Evolutionary conservation across 1,284 basidiomycete genomes (phyloP), one percentile per base, ranked within the genome.

Genomic region (Puccinia triticina): DNA sequence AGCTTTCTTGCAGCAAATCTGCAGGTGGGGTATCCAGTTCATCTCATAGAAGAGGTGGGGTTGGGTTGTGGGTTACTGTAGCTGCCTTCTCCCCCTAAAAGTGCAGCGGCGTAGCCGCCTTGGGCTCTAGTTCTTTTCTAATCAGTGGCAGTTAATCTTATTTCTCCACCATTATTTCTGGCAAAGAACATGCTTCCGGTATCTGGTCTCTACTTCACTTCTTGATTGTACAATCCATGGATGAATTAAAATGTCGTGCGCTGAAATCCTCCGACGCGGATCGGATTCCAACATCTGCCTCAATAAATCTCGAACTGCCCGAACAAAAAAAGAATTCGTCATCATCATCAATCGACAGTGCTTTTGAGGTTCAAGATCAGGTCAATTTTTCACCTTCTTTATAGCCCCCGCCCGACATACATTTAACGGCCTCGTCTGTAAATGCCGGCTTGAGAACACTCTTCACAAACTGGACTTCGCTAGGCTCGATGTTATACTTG

Each of bases 381-480:
- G 7, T 32, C 26, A 26, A 34, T n/a, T 26, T 21, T 67, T 71
- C 34, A 80, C 67, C 79, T 74, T 75, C 59, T 53, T 59, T 29
- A 37, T 82, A 61, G 43, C 37, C 79, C 48, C 40, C 40, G 21
- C 76, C 61, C 48, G 50, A 34, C 78, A 82, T 48, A 46, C 72
- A 57, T 16, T 43, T 61, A 18, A 80, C 53, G 18, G 79, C 79
- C 61, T 74, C 69, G 18, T 72, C 69, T 57, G 46, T 73, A 46
- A 29, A 64, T 59, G 67, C 57, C 21, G 67, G 37, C 14, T 61
- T 55, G 0, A 82, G 43, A 14, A 82, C 79, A 43, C 66, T 74
- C 46, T 75, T 82, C 37, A 82, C 79, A 40, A 82, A 75, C 23
- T 71, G 66, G 14, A 82, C 79, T 43, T 82, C 79, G 29, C 55